Evolutionary conservation across 1,139 yeast species (phyloP).

Genomic region (Suhomyces terraborum): DNA sequence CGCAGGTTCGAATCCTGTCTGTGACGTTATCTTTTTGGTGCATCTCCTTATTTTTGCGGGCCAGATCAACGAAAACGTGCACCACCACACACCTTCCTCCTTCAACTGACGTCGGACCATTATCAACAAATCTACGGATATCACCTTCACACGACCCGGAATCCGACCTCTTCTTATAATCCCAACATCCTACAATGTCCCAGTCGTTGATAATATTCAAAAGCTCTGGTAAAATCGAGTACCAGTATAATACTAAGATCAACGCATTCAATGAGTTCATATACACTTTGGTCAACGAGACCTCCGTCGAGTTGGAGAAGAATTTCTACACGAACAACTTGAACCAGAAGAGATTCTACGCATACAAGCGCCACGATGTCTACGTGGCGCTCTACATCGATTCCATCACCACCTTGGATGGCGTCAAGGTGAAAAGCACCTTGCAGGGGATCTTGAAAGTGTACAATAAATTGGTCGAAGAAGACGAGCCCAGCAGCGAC

Average conservation of each 20-base stretch:
- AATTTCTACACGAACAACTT: conserved; percentile 38
- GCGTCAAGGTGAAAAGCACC: conserved; percentile 40
- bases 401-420: conserved; percentile 42
- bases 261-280: conserved; percentile 47
- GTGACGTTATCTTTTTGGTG: conserved; percentile 66
- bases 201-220: conserved; percentile 38
- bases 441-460: conserved; percentile 41
- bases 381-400: conserved; percentile 47
- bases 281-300: conserved; percentile 40
- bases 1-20: conserved; percentile 92
- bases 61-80: conserved; percentile 4
- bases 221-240: conserved; percentile 41
- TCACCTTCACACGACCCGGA: no score
- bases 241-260: conserved; percentile 40
- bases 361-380: conserved; percentile 30
- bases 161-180: no score
- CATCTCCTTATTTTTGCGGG: conserved; percentile 15
- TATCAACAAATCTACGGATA: no score
- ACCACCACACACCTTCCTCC: not conserved
- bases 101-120: no score
- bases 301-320: conserved; percentile 34
- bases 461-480: conserved; percentile 31
- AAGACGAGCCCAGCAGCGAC: conserved; percentile 19
- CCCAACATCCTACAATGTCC: conserved; percentile 23
- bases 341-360: conserved; percentile 41